Percentiles rank a stretch among this genome's conserved stretches.
Evolutionary conservation across 257 asterid genomes (phyloP).

Genomic region (Solanum infundibuliforme): DNA sequence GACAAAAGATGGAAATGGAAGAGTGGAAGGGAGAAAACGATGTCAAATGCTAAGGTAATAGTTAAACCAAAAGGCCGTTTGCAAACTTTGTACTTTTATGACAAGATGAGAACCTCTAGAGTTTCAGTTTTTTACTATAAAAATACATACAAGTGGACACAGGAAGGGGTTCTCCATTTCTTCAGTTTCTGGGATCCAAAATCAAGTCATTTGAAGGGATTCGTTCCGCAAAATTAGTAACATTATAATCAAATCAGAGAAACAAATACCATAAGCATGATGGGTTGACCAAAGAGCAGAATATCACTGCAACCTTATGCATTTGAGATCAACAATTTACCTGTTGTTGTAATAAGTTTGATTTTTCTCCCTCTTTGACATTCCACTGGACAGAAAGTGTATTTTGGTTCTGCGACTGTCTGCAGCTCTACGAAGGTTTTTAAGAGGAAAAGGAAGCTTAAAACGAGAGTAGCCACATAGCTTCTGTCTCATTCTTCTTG

Average conservation of each 20-base stretch:
- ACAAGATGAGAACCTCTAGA: not conserved
- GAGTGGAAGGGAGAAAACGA: not conserved
- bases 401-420: constrained; percentile 43
- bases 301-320: not conserved
- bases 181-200: not conserved
- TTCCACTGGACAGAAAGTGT: constrained; percentile 50
- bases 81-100: not conserved
- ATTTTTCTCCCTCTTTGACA: constrained; percentile 66
- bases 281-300: not conserved
- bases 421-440: constrained; percentile 60
- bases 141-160: not conserved
- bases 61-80: not conserved
- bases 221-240: not conserved
- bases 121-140: not conserved
- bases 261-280: not conserved
- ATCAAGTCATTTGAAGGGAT: not conserved
- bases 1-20: not conserved
- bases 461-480: constrained; percentile 33
- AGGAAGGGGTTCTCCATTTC: not conserved
- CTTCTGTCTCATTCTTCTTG: constrained; percentile 51
- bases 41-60: not conserved
- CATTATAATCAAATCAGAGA: not conserved
- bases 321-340: constrained; percentile 12
- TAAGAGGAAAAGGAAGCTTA: constrained; percentile 48
- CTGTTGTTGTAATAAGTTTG: constrained; percentile 40